A percentile compares a stretch with the other conserved stretches of the same genome.
Conservation (phyloP, 1,284 basidiomycete genomes). For the Heterobasidion annosum region DNA sequence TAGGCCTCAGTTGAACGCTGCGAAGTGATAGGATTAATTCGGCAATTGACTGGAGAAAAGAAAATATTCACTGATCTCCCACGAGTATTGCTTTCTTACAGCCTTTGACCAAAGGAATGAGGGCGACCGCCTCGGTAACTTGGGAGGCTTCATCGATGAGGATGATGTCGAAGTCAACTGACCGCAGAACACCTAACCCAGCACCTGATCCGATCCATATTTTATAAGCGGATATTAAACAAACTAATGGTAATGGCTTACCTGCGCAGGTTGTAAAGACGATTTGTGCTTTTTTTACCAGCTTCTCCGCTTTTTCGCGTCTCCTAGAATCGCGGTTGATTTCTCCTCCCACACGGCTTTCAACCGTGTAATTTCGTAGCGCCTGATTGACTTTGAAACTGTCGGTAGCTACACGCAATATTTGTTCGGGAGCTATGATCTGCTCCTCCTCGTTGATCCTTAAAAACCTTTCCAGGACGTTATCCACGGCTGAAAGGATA, state of each 20-base stretch:
- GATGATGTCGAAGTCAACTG: constrained; percentile 48
- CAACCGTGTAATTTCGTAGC: constrained; percentile 49
- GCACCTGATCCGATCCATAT: constrained; percentile 25
- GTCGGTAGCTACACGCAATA: constrained; percentile 58
- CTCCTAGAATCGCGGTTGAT: constrained; percentile 49
- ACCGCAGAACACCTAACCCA: constrained; percentile 47
- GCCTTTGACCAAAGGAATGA: constrained; percentile 60
- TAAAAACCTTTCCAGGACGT: constrained; percentile 55
- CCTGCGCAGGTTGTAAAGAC: constrained; percentile 54
- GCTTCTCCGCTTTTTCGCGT: constrained; percentile 45
- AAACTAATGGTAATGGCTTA: neutral
- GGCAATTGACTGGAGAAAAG: neutral
- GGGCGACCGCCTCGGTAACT: constrained; percentile 50
- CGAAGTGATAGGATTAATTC: neutral
- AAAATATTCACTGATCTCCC: constrained; percentile 50
- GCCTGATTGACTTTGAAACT: constrained; percentile 47
- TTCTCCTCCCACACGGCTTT: constrained; percentile 52
- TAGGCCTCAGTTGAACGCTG: constrained; percentile 58
- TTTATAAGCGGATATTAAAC: neutral
- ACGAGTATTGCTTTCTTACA: constrained; percentile 47
- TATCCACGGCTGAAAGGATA: constrained; percentile 44
- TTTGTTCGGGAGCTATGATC: constrained; percentile 40
- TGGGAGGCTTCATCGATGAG: constrained; percentile 63
- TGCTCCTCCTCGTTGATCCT: constrained; percentile 29
- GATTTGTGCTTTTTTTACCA: constrained; percentile 43